A percentile compares a stretch with the other conserved stretches of the same genome.
Evolutionary conservation across 163 green algal species (phyloP).

Genomic region (Chlorella variabilis): DNA sequence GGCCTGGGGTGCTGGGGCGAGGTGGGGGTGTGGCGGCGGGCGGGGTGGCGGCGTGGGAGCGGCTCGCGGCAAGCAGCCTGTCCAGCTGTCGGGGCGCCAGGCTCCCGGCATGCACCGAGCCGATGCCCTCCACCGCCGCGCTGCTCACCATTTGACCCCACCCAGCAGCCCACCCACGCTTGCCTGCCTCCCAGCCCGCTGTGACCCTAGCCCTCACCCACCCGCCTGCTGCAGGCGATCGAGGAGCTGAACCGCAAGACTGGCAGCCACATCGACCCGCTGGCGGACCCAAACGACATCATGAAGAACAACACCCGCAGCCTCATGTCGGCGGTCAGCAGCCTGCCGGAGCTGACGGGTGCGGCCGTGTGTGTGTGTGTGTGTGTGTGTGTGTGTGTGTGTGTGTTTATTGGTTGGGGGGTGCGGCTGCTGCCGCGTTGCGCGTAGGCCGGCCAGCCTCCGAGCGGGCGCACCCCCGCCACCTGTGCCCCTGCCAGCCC

Average conservation of each 20-base stretch:
- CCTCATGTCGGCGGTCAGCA: constrained; percentile 91
- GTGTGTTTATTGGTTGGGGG: neutral
- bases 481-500: neutral
- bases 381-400: neutral
- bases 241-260: constrained; percentile 92
- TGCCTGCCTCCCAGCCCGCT: no score
- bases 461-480: no score
- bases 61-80: no score
- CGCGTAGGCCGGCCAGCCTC: no score
- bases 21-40: neutral
- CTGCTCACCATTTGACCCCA: no score
- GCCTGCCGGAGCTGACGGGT: constrained; percentile 68
- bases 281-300: constrained; percentile 51
- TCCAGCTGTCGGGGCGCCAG: no score
- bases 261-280: constrained; percentile 58
- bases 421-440: neutral
- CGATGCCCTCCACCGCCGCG: no score
- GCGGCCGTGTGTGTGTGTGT: neutral
- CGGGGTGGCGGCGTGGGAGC: neutral
- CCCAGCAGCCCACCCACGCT: no score
- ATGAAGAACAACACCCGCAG: constrained; percentile 69
- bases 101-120: no score
- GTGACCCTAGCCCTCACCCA: no score
- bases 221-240: constrained; percentile 61
- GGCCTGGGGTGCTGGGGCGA: neutral